These are phyloP conservation scores for Medicago lupulina DNA, from an alignment of 306 rosid species.

Conservation along the genomic window DNA sequence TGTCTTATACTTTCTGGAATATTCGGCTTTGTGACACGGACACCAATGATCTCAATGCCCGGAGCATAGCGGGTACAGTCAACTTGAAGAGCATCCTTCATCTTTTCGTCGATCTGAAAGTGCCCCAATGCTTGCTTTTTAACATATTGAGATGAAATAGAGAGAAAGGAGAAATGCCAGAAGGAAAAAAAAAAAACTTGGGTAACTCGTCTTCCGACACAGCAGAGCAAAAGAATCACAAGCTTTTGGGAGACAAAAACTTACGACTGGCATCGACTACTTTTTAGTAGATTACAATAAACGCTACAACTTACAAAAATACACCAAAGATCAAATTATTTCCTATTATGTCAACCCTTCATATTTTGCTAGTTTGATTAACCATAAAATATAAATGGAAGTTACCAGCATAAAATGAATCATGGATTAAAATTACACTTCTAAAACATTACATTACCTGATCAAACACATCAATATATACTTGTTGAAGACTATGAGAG, in stretches of 20 bases:
- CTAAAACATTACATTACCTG: slow-evolving; percentile 56
- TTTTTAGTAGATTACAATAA: slow-evolving; percentile 29
- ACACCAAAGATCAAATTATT: slow-evolving; percentile 31
- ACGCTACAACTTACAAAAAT: slow-evolving; percentile 12
- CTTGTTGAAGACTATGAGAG: slow-evolving; percentile 85
- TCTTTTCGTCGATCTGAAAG: slow-evolving; percentile 89
- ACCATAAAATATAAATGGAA: slow-evolving; percentile 3
- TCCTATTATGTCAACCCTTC: background rate
- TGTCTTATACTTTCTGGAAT: slow-evolving; percentile 79
- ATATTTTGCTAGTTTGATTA: slow-evolving; percentile 35
- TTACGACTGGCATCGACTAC: slow-evolving; percentile 26
- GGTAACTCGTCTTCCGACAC: slow-evolving; percentile 5
- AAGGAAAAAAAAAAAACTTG: slow-evolving; percentile 12
- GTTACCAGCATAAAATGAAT: slow-evolving; percentile 23
- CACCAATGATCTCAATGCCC: slow-evolving; percentile 86
- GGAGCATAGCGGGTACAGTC: slow-evolving; percentile 94
- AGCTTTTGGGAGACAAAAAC: background rate
- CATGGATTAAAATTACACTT: background rate
- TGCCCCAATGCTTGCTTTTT: slow-evolving; percentile 5
- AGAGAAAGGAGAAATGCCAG: slow-evolving; percentile 16
- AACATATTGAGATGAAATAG: background rate
- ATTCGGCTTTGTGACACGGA: slow-evolving; percentile 86
- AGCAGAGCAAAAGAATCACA: slow-evolving; percentile 25
- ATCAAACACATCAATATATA: slow-evolving; percentile 93
- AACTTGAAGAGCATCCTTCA: slow-evolving; percentile 96